A percentile compares a stretch with the other conserved stretches of the same genome.
Conservation (phyloP, 2,329 filamentous ascomycete species). For the Amphichorda felina region DNA sequence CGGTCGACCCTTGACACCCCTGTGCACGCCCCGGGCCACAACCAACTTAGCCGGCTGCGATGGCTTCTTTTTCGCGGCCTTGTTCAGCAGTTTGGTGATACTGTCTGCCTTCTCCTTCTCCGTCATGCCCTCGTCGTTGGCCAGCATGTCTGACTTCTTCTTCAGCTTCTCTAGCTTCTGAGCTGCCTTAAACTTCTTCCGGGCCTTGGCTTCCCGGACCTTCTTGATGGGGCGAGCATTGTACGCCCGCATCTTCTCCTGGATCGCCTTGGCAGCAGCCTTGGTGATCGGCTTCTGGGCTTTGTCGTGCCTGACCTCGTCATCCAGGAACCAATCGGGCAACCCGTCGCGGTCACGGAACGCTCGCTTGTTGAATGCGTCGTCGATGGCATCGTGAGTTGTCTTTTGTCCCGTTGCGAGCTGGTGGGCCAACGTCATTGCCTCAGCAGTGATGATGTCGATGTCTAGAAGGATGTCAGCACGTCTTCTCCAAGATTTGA, state of each 20-base stretch:
- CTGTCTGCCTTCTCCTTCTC: conserved; percentile 90
- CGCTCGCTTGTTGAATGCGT: conserved; percentile 84
- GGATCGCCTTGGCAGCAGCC: conserved; percentile 80
- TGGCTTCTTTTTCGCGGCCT: conserved; percentile 76
- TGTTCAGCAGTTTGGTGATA: conserved; percentile 71
- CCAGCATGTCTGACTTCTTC: conserved; percentile 89
- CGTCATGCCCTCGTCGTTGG: conserved; percentile 81
- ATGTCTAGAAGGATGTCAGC: conserved; percentile 49
- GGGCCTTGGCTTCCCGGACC: conserved; percentile 87
- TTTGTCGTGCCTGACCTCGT: conserved; percentile 76
- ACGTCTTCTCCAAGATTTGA: not conserved
- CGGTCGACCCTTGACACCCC: conserved; percentile 74
- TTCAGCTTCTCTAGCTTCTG: conserved; percentile 86
- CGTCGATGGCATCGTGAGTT: conserved; percentile 70
- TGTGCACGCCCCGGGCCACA: conserved; percentile 75
- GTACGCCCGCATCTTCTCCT: conserved; percentile 83
- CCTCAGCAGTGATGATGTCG: conserved; percentile 98
- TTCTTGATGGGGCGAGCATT: conserved; percentile 99
- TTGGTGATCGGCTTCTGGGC: conserved; percentile 83
- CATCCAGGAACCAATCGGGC: conserved; percentile 96
- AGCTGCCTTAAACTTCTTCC: conserved; percentile 94
- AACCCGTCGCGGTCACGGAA: conserved; percentile 87
- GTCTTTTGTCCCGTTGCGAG: conserved; percentile 79
- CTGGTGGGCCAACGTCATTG: conserved; percentile 92
- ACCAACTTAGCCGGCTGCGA: conserved; percentile 77